Percentiles rank a stretch among this genome's conserved stretches.
These are phyloP conservation scores for Ceratocystiopsis sp. DNA, from an alignment of 2,329 filamentous ascomycete species.

Conservation along the genomic window DNA sequence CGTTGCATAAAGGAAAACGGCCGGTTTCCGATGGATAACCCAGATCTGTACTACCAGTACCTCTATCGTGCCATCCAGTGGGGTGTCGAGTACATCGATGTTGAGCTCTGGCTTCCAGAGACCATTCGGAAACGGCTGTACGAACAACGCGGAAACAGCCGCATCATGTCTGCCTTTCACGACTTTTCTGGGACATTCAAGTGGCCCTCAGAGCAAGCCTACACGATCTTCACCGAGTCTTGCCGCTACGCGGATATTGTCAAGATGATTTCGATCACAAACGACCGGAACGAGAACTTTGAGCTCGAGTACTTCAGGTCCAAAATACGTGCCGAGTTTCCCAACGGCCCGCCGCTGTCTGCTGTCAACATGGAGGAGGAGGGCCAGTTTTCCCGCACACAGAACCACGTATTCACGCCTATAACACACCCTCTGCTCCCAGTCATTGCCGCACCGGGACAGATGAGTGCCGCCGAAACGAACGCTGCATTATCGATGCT, in stretches of 20 bases:
- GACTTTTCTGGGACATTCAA: slow-evolving; percentile 74
- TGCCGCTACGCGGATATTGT: slow-evolving; percentile 67
- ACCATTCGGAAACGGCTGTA: slow-evolving; percentile 51
- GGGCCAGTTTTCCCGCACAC: slow-evolving; percentile 68
- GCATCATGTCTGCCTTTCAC: slow-evolving; percentile 83
- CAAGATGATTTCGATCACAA: slow-evolving; percentile 79
- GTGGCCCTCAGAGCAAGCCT: slow-evolving; percentile 60
- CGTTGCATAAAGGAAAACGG: slow-evolving; percentile 70
- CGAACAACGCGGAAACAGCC: slow-evolving; percentile 57
- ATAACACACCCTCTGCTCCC: slow-evolving; percentile 76
- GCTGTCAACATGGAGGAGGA: slow-evolving; percentile 76
- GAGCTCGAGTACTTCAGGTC: slow-evolving; percentile 81
- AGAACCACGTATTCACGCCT: slow-evolving; percentile 76
- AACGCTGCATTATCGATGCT: slow-evolving; percentile 63
- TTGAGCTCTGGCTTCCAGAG: slow-evolving; percentile 75
- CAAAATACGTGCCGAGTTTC: slow-evolving; percentile 50
- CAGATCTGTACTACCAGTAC: slow-evolving; percentile 58
- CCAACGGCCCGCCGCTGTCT: slow-evolving; percentile 56
- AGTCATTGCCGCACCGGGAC: slow-evolving; percentile 70
- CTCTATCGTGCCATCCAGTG: slow-evolving; percentile 73
- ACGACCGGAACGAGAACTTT: slow-evolving; percentile 71
- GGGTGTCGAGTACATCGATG: slow-evolving; percentile 81
- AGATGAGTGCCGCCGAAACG: slow-evolving; percentile 73
- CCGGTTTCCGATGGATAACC: slow-evolving; percentile 68
- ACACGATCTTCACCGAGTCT: slow-evolving; percentile 54